Percentiles rank a stretch among this genome's conserved stretches.
Conservation (phyloP, 106 monocot genomes). For the Xerophyta viscosa region DNA sequence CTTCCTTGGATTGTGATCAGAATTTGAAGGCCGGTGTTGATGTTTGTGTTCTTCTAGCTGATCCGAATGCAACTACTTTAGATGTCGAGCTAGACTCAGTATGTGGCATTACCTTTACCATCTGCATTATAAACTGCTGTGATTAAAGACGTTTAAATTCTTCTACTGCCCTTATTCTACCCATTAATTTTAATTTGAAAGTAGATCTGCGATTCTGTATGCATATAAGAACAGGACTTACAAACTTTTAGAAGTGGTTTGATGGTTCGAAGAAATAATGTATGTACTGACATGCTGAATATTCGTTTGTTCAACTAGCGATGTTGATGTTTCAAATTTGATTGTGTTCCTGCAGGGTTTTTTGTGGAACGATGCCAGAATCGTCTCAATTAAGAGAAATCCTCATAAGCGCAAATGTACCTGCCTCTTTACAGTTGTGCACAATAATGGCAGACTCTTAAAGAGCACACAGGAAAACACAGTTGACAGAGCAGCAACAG, state of each 20-base stretch:
- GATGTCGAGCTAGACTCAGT: constrained; percentile 22
- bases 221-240: too few relatives aligned
- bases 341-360: constrained; percentile 23
- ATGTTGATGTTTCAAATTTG: too few relatives aligned
- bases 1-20: constrained; percentile 32
- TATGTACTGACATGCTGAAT: too few relatives aligned
- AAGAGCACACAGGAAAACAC: constrained; percentile 4
- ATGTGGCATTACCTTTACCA: constrained; percentile 9
- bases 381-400: constrained; percentile 38
- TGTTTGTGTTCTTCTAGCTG: constrained; percentile 47
- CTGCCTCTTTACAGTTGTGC: constrained; percentile 45
- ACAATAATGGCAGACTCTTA: constrained; percentile 15
- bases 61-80: constrained; percentile 20
- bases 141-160: not conserved
- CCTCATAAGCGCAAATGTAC: constrained; percentile 33
- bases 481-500: constrained; percentile 15
- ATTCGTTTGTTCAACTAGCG: too few relatives aligned
- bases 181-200: not conserved
- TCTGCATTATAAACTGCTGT: not conserved
- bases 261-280: too few relatives aligned
- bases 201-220: too few relatives aligned
- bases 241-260: too few relatives aligned
- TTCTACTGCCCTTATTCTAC: not conserved
- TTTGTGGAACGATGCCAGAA: constrained; percentile 58
- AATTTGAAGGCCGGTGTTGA: constrained; percentile 40